Evolutionary conservation across 345 rosid species (phyloP).

Genomic region (Melaleuca quinquenervia): DNA sequence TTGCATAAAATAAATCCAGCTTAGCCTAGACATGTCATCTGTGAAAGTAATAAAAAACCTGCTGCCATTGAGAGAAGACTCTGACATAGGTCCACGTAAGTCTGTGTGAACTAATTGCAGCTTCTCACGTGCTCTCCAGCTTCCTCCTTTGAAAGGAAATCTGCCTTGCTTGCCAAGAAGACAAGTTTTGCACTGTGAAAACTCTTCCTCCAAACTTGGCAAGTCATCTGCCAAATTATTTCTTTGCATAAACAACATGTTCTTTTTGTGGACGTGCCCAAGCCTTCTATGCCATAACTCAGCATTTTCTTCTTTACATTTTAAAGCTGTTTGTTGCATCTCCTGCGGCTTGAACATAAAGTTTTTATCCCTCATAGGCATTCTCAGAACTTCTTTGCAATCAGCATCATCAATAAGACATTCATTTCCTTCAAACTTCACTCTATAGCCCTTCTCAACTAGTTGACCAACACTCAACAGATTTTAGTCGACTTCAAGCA

Average conservation of each 20-base stretch:
- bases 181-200: not conserved
- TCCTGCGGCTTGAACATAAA: not conserved
- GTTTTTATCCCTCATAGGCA: not conserved
- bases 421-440: not conserved
- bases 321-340: not conserved
- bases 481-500: not conserved
- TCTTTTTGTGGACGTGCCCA: not conserved
- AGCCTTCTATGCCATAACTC: not conserved
- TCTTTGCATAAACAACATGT: not conserved
- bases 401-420: not conserved
- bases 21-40: not conserved
- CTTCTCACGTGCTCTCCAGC: not conserved
- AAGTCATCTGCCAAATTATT: not conserved
- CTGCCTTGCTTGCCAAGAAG: not conserved
- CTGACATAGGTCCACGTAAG: not conserved
- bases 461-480: constrained; percentile 3
- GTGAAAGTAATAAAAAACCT: not conserved
- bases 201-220: not conserved
- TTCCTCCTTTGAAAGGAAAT: not conserved
- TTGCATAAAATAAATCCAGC: not conserved
- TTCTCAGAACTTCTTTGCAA: not conserved
- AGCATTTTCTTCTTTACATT: not conserved
- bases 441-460: not conserved
- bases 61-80: not conserved
- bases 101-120: constrained; percentile 2